These are phyloP conservation scores for Mollisia scopiformis DNA, from an alignment of 2,329 filamentous ascomycete genomes.

Conservation along the genomic window DNA sequence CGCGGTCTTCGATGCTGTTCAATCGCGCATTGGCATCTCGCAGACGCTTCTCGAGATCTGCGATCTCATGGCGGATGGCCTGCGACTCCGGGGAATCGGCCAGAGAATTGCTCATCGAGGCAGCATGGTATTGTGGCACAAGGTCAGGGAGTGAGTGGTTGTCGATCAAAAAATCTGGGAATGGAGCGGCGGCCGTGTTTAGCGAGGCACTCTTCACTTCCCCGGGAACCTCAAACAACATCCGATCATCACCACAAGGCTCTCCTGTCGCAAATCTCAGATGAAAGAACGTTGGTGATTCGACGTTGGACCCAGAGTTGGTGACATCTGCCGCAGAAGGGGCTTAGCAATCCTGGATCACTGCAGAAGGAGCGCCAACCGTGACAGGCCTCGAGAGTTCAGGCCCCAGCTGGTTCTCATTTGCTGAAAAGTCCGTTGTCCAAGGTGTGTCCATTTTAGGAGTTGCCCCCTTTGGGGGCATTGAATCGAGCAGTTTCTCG, in stretches of 20 bases:
- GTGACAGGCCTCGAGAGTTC: not conserved
- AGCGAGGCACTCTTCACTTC: slow-evolving; percentile 2
- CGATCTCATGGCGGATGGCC: slow-evolving; percentile 55
- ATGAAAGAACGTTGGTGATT: not conserved
- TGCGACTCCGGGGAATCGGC: slow-evolving; percentile 29
- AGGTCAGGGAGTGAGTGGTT: not conserved
- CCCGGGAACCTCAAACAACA: not conserved
- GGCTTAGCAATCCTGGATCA: slow-evolving; percentile 3
- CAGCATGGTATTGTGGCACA: slow-evolving; percentile 15
- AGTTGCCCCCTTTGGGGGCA: no score
- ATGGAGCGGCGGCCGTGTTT: not conserved
- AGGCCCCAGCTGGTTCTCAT: not conserved
- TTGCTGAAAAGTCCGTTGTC: not conserved
- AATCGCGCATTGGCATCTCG: slow-evolving; percentile 47
- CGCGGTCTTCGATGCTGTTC: slow-evolving; percentile 28
- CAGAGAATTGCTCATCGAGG: slow-evolving; percentile 27
- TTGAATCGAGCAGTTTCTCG: slow-evolving; percentile 1
- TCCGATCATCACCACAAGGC: not conserved
- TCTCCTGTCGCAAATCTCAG: not conserved
- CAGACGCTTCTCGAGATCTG: slow-evolving; percentile 54
- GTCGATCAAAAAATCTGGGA: not conserved
- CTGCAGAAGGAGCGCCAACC: not conserved
- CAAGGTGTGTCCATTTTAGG: not conserved
- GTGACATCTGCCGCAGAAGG: not conserved
- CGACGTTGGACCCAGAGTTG: not conserved